Evolutionary conservation across 2,329 filamentous ascomycete genomes (phyloP).

Genomic region (Apiospora kogelbergensis): DNA sequence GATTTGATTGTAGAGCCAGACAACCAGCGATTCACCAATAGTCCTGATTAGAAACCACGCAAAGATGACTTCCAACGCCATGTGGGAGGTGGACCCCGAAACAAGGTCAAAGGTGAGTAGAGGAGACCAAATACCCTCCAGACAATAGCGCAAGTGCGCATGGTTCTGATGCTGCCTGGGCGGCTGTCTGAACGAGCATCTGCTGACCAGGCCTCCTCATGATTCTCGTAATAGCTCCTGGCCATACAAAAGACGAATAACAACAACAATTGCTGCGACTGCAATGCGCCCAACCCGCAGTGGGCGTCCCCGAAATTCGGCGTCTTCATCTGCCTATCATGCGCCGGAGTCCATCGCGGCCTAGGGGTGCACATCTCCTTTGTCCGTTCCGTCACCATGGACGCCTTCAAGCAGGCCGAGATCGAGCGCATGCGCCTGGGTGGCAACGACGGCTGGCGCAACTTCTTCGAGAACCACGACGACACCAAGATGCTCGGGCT

Average conservation of each 20-base stretch:
- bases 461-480: constrained; percentile 78
- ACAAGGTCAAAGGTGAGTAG: constrained; percentile 82
- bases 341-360: constrained; percentile 90
- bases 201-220: constrained; percentile 37
- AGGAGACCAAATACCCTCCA: background rate
- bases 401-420: constrained; percentile 92
- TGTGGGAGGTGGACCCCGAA: constrained; percentile 99
- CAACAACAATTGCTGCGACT: constrained; percentile 93
- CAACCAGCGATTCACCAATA: background rate
- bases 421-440: constrained; percentile 92
- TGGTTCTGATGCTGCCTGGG: constrained; percentile 9
- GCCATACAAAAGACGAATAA: constrained; percentile 86
- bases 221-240: constrained; percentile 58
- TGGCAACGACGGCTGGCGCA: constrained; percentile 83
- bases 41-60: background rate
- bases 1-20: background rate
- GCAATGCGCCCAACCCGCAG: constrained; percentile 92
- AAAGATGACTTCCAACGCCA: constrained; percentile 54
- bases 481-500: constrained; percentile 66
- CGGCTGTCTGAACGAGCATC: constrained; percentile 11
- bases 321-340: constrained; percentile 97
- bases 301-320: constrained; percentile 98
- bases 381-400: constrained; percentile 96
- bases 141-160: background rate
- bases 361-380: constrained; percentile 98